phyloP scores from a whole-genome alignment of 306 rosid genomes.

The Prunus mira region DNA sequence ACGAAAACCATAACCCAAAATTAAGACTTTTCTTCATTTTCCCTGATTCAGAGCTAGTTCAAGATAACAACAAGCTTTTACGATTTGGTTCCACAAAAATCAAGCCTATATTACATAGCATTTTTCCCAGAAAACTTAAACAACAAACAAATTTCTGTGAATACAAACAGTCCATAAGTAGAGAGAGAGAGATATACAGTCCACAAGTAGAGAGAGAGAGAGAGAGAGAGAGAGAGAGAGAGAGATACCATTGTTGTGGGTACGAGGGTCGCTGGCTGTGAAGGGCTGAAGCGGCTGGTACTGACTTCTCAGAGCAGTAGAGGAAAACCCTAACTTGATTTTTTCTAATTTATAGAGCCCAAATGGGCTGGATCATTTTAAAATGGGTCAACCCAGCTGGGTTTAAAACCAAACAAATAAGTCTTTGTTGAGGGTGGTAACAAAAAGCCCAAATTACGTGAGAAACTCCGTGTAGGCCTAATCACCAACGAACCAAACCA shows the following conservation, averaged over 20 bases:
- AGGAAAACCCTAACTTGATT: background rate
- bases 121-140: background rate
- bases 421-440: no score
- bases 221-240: background rate
- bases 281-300: background rate
- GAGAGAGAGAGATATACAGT: background rate
- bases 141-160: background rate
- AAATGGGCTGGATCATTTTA: background rate
- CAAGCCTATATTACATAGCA: background rate
- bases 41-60: background rate
- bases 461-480: no score
- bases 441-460: background rate
- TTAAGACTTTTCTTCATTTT: background rate
- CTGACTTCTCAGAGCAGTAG: background rate
- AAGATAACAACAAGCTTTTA: background rate
- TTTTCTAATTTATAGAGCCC: background rate
- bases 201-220: background rate
- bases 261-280: slow-evolving; percentile 5
- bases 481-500: no score
- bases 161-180: background rate
- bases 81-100: no score
- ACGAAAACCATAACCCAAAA: background rate
- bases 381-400: no score
- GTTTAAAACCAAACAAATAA: no score
- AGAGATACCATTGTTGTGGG: slow-evolving; percentile 2